Percentiles rank a stretch among this genome's conserved stretches.
These are phyloP conservation scores for Pseudogymnoascus sp. DNA, from an alignment of 2,329 filamentous ascomycete genomes.

Conservation along the genomic window DNA sequence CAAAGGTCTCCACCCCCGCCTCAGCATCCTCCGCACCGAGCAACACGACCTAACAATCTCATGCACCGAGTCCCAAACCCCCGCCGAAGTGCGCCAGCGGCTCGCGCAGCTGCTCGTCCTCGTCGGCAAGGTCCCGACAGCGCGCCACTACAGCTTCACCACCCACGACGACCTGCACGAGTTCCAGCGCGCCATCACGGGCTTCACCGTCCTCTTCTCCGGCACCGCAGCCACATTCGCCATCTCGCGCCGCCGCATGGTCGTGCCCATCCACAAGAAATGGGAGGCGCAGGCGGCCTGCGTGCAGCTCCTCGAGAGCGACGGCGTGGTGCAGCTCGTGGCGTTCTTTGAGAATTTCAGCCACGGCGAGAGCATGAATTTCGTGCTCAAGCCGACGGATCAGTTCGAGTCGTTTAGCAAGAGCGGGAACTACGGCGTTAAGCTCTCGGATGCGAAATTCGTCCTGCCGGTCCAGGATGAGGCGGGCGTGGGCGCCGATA, in stretches of 20 bases:
- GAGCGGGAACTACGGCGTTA: slow-evolving; percentile 61
- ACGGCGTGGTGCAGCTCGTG: slow-evolving; percentile 67
- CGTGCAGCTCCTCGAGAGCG: slow-evolving; percentile 70
- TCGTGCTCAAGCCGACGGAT: slow-evolving; percentile 76
- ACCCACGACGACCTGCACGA: slow-evolving; percentile 61
- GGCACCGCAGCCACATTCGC: slow-evolving; percentile 65
- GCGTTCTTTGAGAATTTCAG: slow-evolving; percentile 85
- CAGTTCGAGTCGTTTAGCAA: slow-evolving; percentile 63
- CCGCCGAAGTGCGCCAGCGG: slow-evolving; percentile 53
- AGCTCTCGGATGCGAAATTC: slow-evolving; percentile 85
- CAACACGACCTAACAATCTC: slow-evolving; percentile 73
- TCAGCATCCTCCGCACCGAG: slow-evolving; percentile 62
- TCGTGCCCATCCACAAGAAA: slow-evolving; percentile 89
- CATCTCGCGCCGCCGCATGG: slow-evolving; percentile 77
- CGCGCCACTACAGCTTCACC: slow-evolving; percentile 65
- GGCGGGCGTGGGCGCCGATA: slow-evolving; percentile 41
- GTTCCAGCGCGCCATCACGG: slow-evolving; percentile 73
- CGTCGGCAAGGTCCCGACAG: slow-evolving; percentile 36
- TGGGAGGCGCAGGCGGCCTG: slow-evolving; percentile 79
- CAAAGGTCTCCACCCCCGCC: slow-evolving; percentile 42
- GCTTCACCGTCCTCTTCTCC: slow-evolving; percentile 69
- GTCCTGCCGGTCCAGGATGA: slow-evolving; percentile 53
- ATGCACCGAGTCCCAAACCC: slow-evolving; percentile 58
- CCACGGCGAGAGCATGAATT: slow-evolving; percentile 83
- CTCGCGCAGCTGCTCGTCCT: slow-evolving; percentile 43